Conservation (phyloP, 768 basidiomycete species). For the Galerina sulciceps region DNA sequence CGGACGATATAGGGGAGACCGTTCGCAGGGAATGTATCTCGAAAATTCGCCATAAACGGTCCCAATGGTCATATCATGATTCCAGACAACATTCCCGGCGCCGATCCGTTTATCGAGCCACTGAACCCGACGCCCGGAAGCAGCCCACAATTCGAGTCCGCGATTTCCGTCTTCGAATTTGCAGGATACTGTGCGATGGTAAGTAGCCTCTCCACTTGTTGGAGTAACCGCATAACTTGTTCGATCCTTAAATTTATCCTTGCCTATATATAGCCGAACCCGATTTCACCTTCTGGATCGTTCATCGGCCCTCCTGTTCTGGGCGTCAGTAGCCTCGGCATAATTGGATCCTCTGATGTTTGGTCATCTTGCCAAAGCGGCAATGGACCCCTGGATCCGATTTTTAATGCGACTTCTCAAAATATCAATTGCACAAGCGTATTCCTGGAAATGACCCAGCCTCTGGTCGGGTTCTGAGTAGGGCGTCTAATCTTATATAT, state of each 20-base stretch:
- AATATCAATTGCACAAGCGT: conserved; percentile 7
- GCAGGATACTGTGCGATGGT: background rate
- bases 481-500: no score
- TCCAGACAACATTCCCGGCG: background rate
- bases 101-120: background rate
- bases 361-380: background rate
- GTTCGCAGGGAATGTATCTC: no score
- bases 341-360: background rate
- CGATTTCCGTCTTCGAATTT: background rate
- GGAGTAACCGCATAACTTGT: background rate
- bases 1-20: no score
- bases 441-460: background rate
- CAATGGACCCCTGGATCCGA: background rate
- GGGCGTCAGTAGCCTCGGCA: background rate
- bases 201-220: background rate
- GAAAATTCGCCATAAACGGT: background rate
- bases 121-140: background rate
- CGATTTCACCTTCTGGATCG: background rate
- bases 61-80: no score
- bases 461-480: no score
- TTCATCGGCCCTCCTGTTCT: conserved; percentile 8
- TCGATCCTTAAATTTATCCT: background rate
- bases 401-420: background rate
- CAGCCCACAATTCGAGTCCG: background rate
- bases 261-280: conserved; percentile 4